Base-by-base conservation (phyloP, 2,329 filamentous ascomycete genomes). In the Emmonsia crescens region DNA sequence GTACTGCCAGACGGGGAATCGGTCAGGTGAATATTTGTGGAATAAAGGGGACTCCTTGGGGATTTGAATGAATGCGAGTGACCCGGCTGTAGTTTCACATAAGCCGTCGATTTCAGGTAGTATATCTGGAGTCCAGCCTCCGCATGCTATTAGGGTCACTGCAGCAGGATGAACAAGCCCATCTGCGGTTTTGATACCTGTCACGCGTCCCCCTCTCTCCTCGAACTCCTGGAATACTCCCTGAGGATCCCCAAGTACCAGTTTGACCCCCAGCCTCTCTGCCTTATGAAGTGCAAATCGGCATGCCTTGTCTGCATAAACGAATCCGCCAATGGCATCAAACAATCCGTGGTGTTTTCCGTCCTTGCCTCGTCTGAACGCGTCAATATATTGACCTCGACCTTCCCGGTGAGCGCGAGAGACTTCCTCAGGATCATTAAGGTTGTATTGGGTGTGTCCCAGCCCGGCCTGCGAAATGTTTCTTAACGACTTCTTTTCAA, bases 61-160 rank as follows among this genome's bases (percentile, higher is more conserved):
- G 1, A 83, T 70, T 33, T 76, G 72, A 40, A 82, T 69, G 12
- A 76, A 70, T 0, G 75, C 73, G 2, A 82, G 77, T 0, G 74
- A 76, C 0, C 80, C 79, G 0, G 75, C 77, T 0, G 80, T 82
- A 0, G 79, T 75, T 66, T 83, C 80, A n/a, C 75, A 74, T 0
- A 82, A 66, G 0, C 69, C 69, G 51, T 78, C 75, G 0, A 79
- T 66, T 9, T 73, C 66, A 0, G 78, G 76, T 0, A 80, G 57
- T 1, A 80, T 64, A 1, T 70, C 66, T 0, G 77, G 78, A 0
- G 78, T 80, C 74, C 77, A 79, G 1, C 75, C 74, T 1, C 78
- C 78, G 57, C 75, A 75, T 0, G 77, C 77, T 40, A 79, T 64
- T 48, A 80, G 70, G 3, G 70, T 72, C 9, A 77, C 54, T 0